These are phyloP conservation scores for Suillus plorans DNA, from an alignment of 768 basidiomycete species.

Conservation along the genomic window DNA sequence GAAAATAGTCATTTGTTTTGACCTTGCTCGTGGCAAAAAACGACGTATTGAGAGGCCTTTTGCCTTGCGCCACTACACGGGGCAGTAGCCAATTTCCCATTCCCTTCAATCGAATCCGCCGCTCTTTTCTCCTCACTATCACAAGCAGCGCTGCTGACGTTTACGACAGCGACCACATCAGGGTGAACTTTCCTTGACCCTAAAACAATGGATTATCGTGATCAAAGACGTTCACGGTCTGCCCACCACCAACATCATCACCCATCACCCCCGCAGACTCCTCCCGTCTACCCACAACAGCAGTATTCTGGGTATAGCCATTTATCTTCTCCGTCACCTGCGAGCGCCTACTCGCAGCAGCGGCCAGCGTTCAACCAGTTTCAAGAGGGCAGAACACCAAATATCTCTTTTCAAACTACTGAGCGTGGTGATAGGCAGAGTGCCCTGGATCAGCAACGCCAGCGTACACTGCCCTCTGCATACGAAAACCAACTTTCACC, in stretches of 20 bases:
- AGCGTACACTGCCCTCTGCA: constrained; percentile 43
- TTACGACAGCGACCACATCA: neutral
- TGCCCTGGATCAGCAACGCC: constrained; percentile 55
- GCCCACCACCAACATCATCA: constrained; percentile 46
- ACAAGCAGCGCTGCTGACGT: neutral
- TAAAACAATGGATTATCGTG: constrained; percentile 39
- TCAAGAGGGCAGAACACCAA: constrained; percentile 34
- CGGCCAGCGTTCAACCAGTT: constrained; percentile 9
- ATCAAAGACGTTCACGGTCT: constrained; percentile 52
- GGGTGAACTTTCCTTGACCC: neutral
- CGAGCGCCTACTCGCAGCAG: constrained; percentile 16
- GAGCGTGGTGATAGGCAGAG: constrained; percentile 71
- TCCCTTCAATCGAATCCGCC: constrained; percentile 8
- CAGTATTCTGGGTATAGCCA: constrained; percentile 21
- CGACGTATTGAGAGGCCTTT: constrained; percentile 1
- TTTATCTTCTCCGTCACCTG: constrained; percentile 16
- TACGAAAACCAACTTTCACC: constrained; percentile 48
- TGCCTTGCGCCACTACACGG: neutral
- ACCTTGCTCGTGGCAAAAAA: constrained; percentile 4
- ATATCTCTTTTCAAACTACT: constrained; percentile 66
- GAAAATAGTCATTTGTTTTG: constrained; percentile 2
- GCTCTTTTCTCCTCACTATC: constrained; percentile 9
- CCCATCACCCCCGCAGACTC: constrained; percentile 37
- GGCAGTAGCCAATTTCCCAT: neutral
- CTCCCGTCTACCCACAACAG: constrained; percentile 37